Percentiles rank a stretch among this genome's conserved stretches.
phyloP scores from a whole-genome alignment of 306 rosid genomes.

The Lagenaria siceraria region DNA sequence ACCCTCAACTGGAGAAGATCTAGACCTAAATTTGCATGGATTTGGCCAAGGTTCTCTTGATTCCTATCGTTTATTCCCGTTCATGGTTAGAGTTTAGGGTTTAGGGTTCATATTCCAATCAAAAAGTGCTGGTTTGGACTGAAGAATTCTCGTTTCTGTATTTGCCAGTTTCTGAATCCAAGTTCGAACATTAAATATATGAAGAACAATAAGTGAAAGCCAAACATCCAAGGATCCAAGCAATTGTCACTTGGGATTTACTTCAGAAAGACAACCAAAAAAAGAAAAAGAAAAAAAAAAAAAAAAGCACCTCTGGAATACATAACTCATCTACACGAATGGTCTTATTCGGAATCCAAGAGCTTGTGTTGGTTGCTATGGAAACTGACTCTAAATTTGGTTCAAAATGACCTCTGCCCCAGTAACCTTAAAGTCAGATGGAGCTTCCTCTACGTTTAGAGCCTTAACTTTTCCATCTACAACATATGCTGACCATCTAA shows the following conservation, averaged over 20 bases:
- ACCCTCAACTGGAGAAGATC: too few relatives aligned
- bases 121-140: not conserved
- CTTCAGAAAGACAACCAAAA: not conserved
- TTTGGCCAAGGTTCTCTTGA: not conserved
- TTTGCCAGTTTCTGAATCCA: not conserved
- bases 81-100: too few relatives aligned
- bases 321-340: not conserved
- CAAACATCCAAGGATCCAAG: not conserved
- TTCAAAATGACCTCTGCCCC: conserved; percentile 73
- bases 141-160: not conserved
- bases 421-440: conserved; percentile 92
- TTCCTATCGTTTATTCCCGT: not conserved
- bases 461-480: conserved; percentile 68
- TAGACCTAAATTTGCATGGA: not conserved
- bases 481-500: conserved; percentile 93
- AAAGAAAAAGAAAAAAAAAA: too few relatives aligned
- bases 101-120: not conserved
- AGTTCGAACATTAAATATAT: not conserved
- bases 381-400: conserved; percentile 44
- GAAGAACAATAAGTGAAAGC: not conserved
- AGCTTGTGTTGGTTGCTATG: not conserved
- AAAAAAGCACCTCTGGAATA: not conserved
- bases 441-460: conserved; percentile 82
- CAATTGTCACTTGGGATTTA: not conserved
- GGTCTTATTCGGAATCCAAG: not conserved